Conservation (phyloP, 2,329 filamentous ascomycete genomes). For the Malbranchea zuffiana region DNA sequence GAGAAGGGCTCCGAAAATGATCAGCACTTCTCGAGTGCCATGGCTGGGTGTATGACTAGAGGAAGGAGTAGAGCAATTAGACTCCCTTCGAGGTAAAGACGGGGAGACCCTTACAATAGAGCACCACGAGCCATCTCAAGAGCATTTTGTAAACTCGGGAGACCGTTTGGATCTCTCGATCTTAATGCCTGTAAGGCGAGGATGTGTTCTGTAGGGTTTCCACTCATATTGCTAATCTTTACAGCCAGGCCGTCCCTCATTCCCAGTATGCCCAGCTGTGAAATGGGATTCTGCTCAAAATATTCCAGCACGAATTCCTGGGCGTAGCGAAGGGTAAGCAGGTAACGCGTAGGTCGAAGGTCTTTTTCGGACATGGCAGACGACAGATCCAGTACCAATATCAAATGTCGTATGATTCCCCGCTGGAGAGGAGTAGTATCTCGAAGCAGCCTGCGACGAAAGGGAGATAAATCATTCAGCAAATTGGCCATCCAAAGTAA, state of each 20-base stretch:
- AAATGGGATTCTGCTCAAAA: slow-evolving; percentile 98
- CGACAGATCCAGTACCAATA: slow-evolving; percentile 84
- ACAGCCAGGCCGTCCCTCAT: slow-evolving; percentile 88
- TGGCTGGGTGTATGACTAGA: slow-evolving; percentile 76
- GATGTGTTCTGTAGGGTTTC: slow-evolving; percentile 82
- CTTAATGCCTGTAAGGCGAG: slow-evolving; percentile 59
- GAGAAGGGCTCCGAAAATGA: slow-evolving; percentile 82
- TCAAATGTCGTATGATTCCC: slow-evolving; percentile 92
- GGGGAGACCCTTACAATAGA: slow-evolving; percentile 52
- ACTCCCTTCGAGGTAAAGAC: not conserved
- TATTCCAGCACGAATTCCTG: slow-evolving; percentile 84
- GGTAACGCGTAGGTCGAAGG: slow-evolving; percentile 74
- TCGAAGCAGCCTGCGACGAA: slow-evolving; percentile 56
- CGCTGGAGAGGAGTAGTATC: slow-evolving; percentile 93
- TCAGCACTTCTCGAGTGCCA: slow-evolving; percentile 82
- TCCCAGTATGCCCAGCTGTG: slow-evolving; percentile 80
- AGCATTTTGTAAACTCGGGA: slow-evolving; percentile 81
- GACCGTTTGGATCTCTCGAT: slow-evolving; percentile 58
- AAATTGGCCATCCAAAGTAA: not conserved
- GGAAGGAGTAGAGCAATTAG: not conserved
- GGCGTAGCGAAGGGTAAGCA: slow-evolving; percentile 70
- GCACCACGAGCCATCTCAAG: slow-evolving; percentile 88
- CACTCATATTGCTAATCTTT: slow-evolving; percentile 76
- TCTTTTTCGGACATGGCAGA: slow-evolving; percentile 94
- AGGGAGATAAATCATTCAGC: not conserved